phyloP scores from a whole-genome alignment of 768 basidiomycete species.

The Macrolepiota albuminosa region DNA sequence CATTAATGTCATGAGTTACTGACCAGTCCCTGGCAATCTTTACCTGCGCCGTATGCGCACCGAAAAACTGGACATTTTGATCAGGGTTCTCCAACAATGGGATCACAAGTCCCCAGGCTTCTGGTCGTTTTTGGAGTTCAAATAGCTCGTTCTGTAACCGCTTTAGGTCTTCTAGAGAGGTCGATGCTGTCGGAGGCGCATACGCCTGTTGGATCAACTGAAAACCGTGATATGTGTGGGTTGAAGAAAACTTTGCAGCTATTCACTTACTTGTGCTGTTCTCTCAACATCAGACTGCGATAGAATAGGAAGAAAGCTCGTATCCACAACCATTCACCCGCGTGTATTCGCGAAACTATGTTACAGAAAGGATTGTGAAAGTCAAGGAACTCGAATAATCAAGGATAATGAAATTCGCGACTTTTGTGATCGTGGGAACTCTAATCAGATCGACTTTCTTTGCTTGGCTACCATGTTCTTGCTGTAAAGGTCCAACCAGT shows the following conservation, averaged over 20 bases:
- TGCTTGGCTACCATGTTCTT: too few species aligned
- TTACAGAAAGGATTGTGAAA: background rate
- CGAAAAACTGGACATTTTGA: conserved; percentile 89
- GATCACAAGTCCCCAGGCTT: conserved; percentile 82
- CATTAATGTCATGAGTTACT: conserved; percentile 15
- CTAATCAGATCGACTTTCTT: background rate
- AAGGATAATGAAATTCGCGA: background rate
- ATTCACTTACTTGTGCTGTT: conserved; percentile 48
- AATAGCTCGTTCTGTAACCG: conserved; percentile 68
- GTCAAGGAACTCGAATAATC: background rate
- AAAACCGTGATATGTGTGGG: background rate
- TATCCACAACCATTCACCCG: conserved; percentile 22
- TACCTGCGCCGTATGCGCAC: conserved; percentile 89
- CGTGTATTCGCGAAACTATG: background rate
- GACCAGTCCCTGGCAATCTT: conserved; percentile 94
- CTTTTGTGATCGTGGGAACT: conserved; percentile 7
- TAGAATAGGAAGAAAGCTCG: conserved; percentile 49
- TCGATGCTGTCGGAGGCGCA: conserved; percentile 38
- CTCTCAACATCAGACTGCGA: conserved; percentile 49
- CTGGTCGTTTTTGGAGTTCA: conserved; percentile 69
- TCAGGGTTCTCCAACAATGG: conserved; percentile 70
- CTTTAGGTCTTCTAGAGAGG: conserved; percentile 56
- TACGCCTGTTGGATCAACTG: conserved; percentile 72
- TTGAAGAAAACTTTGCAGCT: conserved; percentile 1
- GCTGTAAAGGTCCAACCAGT: background rate